Percentiles rank a stretch among this genome's conserved stretches.
These are phyloP conservation scores for Fusarium metavorans DNA, from an alignment of 2,329 filamentous ascomycete species.

Conservation along the genomic window DNA sequence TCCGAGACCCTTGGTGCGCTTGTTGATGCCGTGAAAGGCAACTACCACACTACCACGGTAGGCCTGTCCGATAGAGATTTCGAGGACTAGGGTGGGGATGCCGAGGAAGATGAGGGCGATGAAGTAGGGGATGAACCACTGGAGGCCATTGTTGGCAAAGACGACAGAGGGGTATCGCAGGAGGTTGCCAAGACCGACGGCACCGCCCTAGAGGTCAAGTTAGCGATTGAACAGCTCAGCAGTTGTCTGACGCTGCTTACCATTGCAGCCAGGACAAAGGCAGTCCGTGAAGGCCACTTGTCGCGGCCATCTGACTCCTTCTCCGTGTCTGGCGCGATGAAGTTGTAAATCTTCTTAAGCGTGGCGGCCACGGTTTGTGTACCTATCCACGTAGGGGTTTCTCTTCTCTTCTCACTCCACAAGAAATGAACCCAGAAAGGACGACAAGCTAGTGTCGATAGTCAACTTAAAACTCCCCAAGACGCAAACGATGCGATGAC, in stretches of 20 bases:
- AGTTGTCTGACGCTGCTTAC: background rate
- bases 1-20: constrained; percentile 62
- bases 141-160: constrained; percentile 67
- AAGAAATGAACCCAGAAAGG: background rate
- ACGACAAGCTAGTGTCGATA: background rate
- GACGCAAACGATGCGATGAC: background rate
- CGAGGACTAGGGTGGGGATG: constrained; percentile 66
- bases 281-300: background rate
- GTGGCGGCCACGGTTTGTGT: background rate
- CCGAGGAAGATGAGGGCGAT: constrained; percentile 55
- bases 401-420: background rate
- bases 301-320: constrained; percentile 2
- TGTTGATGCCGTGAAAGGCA: constrained; percentile 62
- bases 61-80: constrained; percentile 75
- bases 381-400: background rate
- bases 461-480: background rate
- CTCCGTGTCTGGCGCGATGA: background rate
- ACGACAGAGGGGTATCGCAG: constrained; percentile 66
- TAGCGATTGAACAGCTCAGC: background rate
- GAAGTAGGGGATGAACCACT: constrained; percentile 68
- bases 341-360: background rate
- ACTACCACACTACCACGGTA: constrained; percentile 65
- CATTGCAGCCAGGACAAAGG: background rate
- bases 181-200: constrained; percentile 65
- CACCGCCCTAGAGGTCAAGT: constrained; percentile 55